Evolutionary conservation across 306 rosid species (phyloP), one percentile per base, ranked within the genome.

Genomic region (Inga laurina): DNA sequence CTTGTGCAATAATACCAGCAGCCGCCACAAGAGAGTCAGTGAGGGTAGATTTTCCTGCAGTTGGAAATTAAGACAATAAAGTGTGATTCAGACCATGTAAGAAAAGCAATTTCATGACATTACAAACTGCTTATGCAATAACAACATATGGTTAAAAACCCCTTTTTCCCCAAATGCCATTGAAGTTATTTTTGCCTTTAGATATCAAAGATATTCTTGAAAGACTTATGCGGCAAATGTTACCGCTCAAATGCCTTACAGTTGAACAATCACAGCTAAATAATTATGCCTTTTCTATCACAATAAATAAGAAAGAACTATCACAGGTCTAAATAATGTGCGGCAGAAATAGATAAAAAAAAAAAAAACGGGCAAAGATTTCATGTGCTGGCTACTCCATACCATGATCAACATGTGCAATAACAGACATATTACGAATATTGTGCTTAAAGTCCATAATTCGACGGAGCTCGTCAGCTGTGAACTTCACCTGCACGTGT

Each of bases 21-120:
- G 95, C 97, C 76, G 97, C 97, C 83, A 93, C 97, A 13, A 91
- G 90, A 69, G 97, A 93, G 54, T 93, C 97, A 0, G 97, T 91
- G 52, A 93, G 97, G 2, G 97, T 91, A 0, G 94, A 91, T 74
- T 91, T 91, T 30, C 92, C 92, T 87, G 88, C 84, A 69, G 22
- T 43, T 43, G 57, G 14, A 39, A 69, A 69, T 41, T 14, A 10
- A 43, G 46, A 70, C 9, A n/a, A 44, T 72, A n/a, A 21, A 71
- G 74, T 21, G 37, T 3, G n/a, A 71, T 19, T 71, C 56, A 71
- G 11, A 22, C 35, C 32, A 12, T 71, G 9, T 4, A 10, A 44
- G 21, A 11, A 22, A 44, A 5, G 56, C 35, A 27, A 45, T 46
- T 72, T 72, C 69, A 43, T 71, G 51, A 41, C 34, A 43, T 43